Base-by-base conservation (phyloP, 2,329 filamentous ascomycete species). In the Exophiala spinifera region DNA sequence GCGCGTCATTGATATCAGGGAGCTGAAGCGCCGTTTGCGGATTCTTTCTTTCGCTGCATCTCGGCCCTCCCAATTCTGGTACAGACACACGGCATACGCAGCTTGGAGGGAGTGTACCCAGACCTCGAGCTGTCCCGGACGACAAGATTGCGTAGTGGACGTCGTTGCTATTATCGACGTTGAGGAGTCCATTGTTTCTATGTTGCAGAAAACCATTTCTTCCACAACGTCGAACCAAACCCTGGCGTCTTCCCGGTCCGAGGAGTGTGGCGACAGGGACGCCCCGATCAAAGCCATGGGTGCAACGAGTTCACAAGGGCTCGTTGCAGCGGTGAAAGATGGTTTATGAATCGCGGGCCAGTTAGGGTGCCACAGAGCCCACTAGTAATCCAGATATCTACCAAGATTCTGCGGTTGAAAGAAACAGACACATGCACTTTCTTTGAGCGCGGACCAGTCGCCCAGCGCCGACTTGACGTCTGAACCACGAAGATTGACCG, bases 11-110 rank as follows among this genome's bases (percentile, higher is more conserved):
- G 23, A 25, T 25, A 7, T 25, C 23, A 39, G 4, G 4, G 28
- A 5, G 33, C 15, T 46, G 47, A 69, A 73, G 2, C 70, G 65
- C 50, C 69, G 64, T 2, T 70, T 64, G 3, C 71, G 69, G 25
- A 72, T 68, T 2, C 70, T 63, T 4, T 65, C 55, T 57, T 72
- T 72, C 43, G 63, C 66, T 5, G 62, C 46, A 53, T 70, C 67
- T 1, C 61, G 61, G 0, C 71, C 71, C 52, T 73, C 69, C 70
- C 70, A 73, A 46, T 71, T 73, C 48, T 73, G 71, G 46, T 67
- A 72, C 3, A 72, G 60, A 46, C 70, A 72, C 5, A 73, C 70
- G 34, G 70, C 62, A 28, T 68, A 72, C 3, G 70, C 66, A 1
- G 69, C 71, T 42, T 73, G 70, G 1, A 73, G 63, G 1, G 69